Evolutionary conservation across 1,284 basidiomycete species (phyloP).

Genomic region (Inonotus obliquus): DNA sequence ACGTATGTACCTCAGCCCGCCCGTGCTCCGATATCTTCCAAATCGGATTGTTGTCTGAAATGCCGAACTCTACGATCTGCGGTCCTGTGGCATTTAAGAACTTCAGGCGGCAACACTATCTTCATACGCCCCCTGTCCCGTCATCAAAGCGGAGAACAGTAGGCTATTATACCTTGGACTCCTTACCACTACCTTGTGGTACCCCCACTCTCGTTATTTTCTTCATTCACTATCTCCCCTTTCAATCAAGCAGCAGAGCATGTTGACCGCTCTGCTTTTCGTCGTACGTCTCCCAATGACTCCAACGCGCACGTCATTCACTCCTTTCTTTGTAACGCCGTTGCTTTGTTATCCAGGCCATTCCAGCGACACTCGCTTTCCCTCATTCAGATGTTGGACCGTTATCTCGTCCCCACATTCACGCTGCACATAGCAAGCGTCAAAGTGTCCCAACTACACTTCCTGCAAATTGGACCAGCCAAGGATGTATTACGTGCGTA

Average conservation of each 20-base stretch:
- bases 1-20: background rate
- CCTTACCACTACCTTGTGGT: slow-evolving; percentile 2
- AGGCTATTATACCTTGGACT: background rate
- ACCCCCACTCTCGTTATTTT: slow-evolving; percentile 8
- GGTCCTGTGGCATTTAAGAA: background rate
- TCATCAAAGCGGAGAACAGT: background rate
- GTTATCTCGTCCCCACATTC: slow-evolving; percentile 2
- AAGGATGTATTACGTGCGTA: slow-evolving; percentile 22
- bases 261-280: background rate
- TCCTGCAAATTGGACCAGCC: slow-evolving; percentile 20
- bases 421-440: slow-evolving; percentile 7
- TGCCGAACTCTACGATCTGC: background rate
- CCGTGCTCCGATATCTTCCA: background rate
- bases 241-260: background rate
- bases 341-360: background rate
- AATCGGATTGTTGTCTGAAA: background rate
- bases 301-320: background rate
- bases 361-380: slow-evolving; percentile 1
- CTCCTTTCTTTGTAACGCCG: background rate
- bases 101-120: background rate
- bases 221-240: background rate
- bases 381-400: slow-evolving; percentile 2
- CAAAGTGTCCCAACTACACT: slow-evolving; percentile 16
- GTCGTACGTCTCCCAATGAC: background rate
- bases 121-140: background rate